Evolutionary conservation across 1,139 yeast species (phyloP).

Genomic region (Geotrichum armillariae): DNA sequence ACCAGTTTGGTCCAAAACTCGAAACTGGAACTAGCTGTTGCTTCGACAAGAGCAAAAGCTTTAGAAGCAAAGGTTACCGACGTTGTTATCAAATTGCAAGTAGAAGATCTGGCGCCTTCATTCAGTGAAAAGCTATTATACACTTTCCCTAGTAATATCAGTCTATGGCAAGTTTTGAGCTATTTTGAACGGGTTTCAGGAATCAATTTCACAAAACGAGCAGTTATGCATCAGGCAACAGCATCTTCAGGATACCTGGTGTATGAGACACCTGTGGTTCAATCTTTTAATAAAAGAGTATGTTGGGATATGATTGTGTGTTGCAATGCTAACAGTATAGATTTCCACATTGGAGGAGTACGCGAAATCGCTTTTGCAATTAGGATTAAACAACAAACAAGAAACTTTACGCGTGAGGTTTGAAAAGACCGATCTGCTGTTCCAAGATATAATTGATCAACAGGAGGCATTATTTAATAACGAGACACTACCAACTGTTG

Average conservation of each 20-base stretch:
- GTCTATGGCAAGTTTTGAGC: conserved; percentile 31
- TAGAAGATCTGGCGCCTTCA: conserved; percentile 31
- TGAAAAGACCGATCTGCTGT: conserved; percentile 26
- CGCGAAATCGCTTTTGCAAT: conserved; percentile 26
- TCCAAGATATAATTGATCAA: conserved; percentile 28
- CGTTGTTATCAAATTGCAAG: conserved; percentile 30
- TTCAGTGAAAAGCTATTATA: conserved; percentile 28
- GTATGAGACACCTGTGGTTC: conserved; percentile 33
- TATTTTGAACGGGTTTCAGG: conserved; percentile 32
- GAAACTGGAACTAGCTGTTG: conserved; percentile 31
- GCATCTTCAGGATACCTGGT: conserved; percentile 22
- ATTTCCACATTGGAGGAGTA: conserved; percentile 28
- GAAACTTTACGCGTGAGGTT: conserved; percentile 32
- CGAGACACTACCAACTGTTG: neutral
- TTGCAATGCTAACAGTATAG: neutral
- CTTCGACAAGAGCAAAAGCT: conserved; percentile 21
- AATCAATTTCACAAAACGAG: conserved; percentile 32
- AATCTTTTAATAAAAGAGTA: conserved; percentile 28
- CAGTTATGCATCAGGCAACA: conserved; percentile 21
- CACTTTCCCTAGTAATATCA: conserved; percentile 27
- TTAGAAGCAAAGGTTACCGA: conserved; percentile 13
- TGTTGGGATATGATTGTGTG: neutral
- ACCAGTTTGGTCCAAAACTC: conserved; percentile 34
- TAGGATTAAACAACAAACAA: conserved; percentile 33
- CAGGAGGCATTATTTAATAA: conserved; percentile 22